Base-by-base conservation (phyloP, 2,329 filamentous ascomycete genomes). In the Sclerotinia sclerotiorum region DNA sequence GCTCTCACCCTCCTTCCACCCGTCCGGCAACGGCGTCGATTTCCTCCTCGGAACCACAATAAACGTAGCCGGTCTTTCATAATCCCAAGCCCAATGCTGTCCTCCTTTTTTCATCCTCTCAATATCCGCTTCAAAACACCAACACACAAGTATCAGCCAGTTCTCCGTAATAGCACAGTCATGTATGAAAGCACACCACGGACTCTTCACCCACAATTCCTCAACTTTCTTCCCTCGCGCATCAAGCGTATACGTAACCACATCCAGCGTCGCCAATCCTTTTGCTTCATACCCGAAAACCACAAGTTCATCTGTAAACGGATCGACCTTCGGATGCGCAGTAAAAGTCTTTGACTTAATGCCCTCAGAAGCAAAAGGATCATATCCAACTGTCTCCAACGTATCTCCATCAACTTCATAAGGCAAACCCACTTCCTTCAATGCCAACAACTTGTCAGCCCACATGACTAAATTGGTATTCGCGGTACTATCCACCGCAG, bases 401-500 rank as follows among this genome's bases (percentile, higher is more conserved):
- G 84, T 81, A 15, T 81, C 76, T 0, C 77, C 75, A 61, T 85
- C 79, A 52, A 83, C 78, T 0, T 82, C 82, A 69, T 80, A 85
- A 0, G 84, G 84, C 1, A 83, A 84, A 3, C 83, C 80, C 27
- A 81, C 80, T 3, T 85, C 82, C 71, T 88, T 88, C 52, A 78
- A 79, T 0, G 84, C 84, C 7, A 87, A 78, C 63, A 87, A 72
- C 52, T 84, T 80, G 0, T 84, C 84, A 8, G 83, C 78, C 82
- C 84, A 88, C 72, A 83, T 85, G 0, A 84, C 79, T 21, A 88
- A 78, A 64, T 88, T 88, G 1, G 86, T 88, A 70, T 88, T 88
- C 11, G 57, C 57, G 5, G 57, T 61, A 48, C 57, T 48, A n/a
- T 61, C 57, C 44, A 61, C 57, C 5, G 57, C 57, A 1, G 42